phyloP scores from a whole-genome alignment of 495 filamentous ascomycete genomes.

The Hyaloscypha bicolor region DNA sequence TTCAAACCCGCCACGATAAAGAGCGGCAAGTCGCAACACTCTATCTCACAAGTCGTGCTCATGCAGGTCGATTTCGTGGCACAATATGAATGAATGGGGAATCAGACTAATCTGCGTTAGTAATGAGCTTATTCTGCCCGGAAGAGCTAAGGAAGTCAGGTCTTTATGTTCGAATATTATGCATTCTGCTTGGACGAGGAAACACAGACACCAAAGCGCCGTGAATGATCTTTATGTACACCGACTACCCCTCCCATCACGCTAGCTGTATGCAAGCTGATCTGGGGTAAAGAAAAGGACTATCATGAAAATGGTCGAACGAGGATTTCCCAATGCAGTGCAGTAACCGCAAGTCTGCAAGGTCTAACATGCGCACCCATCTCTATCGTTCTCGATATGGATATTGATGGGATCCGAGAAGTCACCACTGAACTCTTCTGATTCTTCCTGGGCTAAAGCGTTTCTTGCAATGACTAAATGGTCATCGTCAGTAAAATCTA shows the following conservation, averaged over 20 bases:
- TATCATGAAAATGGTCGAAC: not conserved
- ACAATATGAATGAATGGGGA: not conserved
- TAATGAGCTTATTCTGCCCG: too few relatives aligned
- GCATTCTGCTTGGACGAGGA: constrained; percentile 28
- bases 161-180: constrained; percentile 12
- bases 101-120: not conserved
- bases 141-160: not conserved
- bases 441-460: constrained; percentile 94
- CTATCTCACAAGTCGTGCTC: not conserved
- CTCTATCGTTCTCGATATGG: constrained; percentile 85
- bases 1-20: not conserved
- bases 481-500: not conserved
- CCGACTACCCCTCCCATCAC: constrained; percentile 4
- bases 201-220: constrained; percentile 32
- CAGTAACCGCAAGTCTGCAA: constrained; percentile 13
- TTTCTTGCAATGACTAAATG: constrained; percentile 89
- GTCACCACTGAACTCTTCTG: constrained; percentile 87
- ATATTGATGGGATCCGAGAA: constrained; percentile 98
- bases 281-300: constrained; percentile 12
- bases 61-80: not conserved
- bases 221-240: constrained; percentile 34
- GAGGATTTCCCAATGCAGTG: constrained; percentile 11
- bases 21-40: not conserved
- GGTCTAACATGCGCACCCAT: constrained; percentile 87
- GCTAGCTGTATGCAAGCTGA: constrained; percentile 1